These are phyloP conservation scores for Sugiyamaella valdiviana DNA, from an alignment of 805 yeast genomes.

Conservation along the genomic window DNA sequence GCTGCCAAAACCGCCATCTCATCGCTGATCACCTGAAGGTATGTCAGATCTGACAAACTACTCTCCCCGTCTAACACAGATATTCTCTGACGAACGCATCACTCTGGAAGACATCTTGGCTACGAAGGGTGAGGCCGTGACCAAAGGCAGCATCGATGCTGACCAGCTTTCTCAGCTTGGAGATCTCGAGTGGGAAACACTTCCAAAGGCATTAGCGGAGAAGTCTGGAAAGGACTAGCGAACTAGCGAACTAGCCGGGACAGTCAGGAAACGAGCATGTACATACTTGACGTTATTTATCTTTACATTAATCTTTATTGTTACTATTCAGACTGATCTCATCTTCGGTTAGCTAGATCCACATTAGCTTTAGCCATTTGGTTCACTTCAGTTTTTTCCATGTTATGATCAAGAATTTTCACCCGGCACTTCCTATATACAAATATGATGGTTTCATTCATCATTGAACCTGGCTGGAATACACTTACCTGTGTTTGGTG, in stretches of 20 bases:
- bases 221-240: neutral
- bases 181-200: conserved; percentile 29
- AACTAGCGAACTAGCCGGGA: neutral
- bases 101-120: conserved; percentile 74
- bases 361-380: no score
- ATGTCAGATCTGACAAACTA: conserved; percentile 16
- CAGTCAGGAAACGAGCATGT: no score
- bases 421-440: conserved; percentile 33
- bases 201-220: conserved; percentile 10
- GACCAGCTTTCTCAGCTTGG: conserved; percentile 10
- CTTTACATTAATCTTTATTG: no score
- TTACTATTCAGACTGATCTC: no score
- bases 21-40: conserved; percentile 80
- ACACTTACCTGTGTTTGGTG: neutral
- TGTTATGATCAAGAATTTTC: conserved; percentile 27
- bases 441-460: conserved; percentile 17
- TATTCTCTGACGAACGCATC: conserved; percentile 70
- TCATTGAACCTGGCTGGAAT: conserved; percentile 9
- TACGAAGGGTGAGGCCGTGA: conserved; percentile 69
- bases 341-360: no score
- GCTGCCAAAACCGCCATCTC: conserved; percentile 79
- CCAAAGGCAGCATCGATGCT: conserved; percentile 58
- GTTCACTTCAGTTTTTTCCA: conserved; percentile 24
- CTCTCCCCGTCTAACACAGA: conserved; percentile 25
- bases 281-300: no score